Evolutionary conservation across 164 flowering plant genomes (phyloP).

Genomic region (Tetrastigma voinierianum): DNA sequence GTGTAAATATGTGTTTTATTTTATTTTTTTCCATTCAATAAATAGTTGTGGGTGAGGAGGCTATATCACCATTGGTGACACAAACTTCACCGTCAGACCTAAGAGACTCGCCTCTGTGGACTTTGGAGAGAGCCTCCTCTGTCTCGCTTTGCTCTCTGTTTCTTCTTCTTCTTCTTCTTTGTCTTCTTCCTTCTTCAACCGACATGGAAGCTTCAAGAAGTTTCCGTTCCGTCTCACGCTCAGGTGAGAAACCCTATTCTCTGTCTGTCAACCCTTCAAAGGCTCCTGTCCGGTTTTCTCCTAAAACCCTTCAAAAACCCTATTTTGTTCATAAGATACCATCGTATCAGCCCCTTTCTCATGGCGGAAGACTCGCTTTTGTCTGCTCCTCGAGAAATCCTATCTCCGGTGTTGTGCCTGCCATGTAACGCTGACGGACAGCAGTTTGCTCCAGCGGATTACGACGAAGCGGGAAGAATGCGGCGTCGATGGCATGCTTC

Average conservation of each 20-base stretch:
- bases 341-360: constrained; percentile 8
- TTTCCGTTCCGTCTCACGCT: constrained; percentile 17
- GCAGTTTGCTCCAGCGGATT: constrained; percentile 5
- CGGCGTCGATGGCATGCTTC: constrained; percentile 89
- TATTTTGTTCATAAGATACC: background rate
- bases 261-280: constrained; percentile 4
- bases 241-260: constrained; percentile 9
- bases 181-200: too few species aligned
- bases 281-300: background rate
- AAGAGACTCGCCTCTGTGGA: too few species aligned
- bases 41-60: too few species aligned
- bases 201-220: constrained; percentile 29
- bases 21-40: too few species aligned
- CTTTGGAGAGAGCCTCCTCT: too few species aligned
- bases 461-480: constrained; percentile 86
- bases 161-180: too few species aligned
- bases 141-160: too few species aligned
- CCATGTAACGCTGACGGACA: constrained; percentile 6
- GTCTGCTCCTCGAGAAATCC: constrained; percentile 21
- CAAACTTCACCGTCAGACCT: too few species aligned
- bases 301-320: constrained; percentile 34
- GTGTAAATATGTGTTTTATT: too few species aligned
- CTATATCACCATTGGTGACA: too few species aligned
- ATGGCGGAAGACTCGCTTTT: constrained; percentile 16
- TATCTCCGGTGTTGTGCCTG: constrained; percentile 18